Conservation (phyloP, 345 rosid species). For the Litchi chinensis region DNA sequence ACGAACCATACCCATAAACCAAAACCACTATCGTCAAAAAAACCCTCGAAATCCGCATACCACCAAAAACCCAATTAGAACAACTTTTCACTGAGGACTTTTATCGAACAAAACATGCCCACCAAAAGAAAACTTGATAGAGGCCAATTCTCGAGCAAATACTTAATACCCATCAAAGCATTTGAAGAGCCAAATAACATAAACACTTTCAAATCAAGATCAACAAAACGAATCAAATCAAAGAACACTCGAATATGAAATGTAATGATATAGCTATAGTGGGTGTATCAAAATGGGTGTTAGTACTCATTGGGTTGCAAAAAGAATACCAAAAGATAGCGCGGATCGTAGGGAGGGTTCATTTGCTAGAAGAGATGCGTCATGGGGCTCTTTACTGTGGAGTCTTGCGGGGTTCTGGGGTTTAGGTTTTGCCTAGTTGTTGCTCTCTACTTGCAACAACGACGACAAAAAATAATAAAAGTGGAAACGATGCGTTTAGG, state of each 20-base stretch:
- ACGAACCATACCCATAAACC: background rate
- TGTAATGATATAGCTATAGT: background rate
- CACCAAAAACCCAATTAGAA: background rate
- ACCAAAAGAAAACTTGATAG: background rate
- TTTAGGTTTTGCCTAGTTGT: background rate
- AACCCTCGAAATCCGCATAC: too few relatives aligned
- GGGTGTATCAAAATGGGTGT: background rate
- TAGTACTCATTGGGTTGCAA: background rate
- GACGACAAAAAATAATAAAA: too few relatives aligned
- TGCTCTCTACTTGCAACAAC: background rate
- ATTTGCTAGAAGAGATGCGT: background rate
- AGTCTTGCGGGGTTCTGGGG: background rate
- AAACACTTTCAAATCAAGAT: slow-evolving; percentile 5
- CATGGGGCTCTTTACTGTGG: background rate
- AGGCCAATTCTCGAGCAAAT: background rate
- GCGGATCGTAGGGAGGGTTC: background rate
- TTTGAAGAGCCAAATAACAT: slow-evolving; percentile 2
- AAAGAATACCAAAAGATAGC: background rate
- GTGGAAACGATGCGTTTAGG: background rate
- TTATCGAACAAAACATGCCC: background rate
- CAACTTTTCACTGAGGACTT: slow-evolving; percentile 7
- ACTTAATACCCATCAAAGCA: background rate
- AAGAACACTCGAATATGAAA: background rate
- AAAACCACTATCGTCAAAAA: background rate
- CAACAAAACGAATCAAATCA: background rate